phyloP scores from a whole-genome alignment of 805 yeast species.

The Candida broadrunensis region DNA sequence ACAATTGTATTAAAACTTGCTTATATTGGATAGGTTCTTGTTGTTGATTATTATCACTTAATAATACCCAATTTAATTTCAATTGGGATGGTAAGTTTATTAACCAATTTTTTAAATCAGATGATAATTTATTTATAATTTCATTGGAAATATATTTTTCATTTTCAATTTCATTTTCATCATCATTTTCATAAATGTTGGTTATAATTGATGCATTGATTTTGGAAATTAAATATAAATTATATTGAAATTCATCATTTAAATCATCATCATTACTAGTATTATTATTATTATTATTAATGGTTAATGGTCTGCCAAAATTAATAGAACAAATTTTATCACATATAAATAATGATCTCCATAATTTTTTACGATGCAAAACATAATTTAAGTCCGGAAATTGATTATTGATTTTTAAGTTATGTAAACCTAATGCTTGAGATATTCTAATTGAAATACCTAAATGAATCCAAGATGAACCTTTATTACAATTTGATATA shows the following conservation, averaged over 20 bases:
- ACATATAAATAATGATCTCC: conserved; percentile 30
- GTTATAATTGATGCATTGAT: not conserved
- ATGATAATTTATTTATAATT: conserved; percentile 8
- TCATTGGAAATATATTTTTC: conserved; percentile 15
- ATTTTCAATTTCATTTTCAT: not conserved
- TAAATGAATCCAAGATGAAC: conserved; percentile 41
- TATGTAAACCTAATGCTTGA: conserved; percentile 37
- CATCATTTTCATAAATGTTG: not conserved
- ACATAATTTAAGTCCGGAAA: conserved; percentile 21
- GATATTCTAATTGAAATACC: conserved; percentile 41
- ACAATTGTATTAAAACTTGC: not conserved
- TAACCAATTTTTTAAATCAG: not conserved
- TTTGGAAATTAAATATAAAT: conserved; percentile 2
- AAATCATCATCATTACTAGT: conserved; percentile 32
- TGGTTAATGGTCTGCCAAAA: conserved; percentile 34
- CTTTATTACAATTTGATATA: conserved; percentile 36
- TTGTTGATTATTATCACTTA: too few relatives aligned
- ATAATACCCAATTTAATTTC: not conserved
- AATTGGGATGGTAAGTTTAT: not conserved
- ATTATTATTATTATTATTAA: conserved; percentile 8
- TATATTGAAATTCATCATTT: not conserved
- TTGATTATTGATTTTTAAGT: conserved; percentile 32
- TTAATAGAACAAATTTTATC: conserved; percentile 30
- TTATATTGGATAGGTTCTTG: not conserved
- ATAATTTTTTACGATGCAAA: conserved; percentile 29